Base-by-base conservation (phyloP, 225 moss, liverwort and hornwort species). In the Physcomitrellopsis africana region DNA sequence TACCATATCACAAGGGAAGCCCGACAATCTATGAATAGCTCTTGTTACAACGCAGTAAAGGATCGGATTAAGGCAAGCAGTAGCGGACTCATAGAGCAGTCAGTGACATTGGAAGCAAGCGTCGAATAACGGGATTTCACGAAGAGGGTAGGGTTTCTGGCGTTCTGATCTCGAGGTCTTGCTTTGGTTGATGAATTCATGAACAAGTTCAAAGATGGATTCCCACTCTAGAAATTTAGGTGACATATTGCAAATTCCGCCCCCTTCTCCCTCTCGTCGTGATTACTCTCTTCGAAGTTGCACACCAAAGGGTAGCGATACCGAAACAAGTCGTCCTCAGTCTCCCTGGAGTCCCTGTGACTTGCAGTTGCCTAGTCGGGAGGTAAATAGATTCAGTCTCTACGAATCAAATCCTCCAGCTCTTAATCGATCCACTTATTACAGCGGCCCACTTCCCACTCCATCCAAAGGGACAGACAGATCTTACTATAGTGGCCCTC, bases 211-310 rank as follows among this genome's bases (percentile, higher is more conserved):
- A 18, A 71, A 60, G 56, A 81, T 81, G 81, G 79, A 62, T 46
- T 26, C 56, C 19, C 16, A 46, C 0, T 32, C 46, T n/a, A n/a
- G 44, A 19, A 66, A 69, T 37, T 23, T 76, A 2, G 77, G 78
- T 19, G 22, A 4, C 17, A 15, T 80, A 0, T 46, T 88, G 24
- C 77, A 51, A n/a, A 73, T 84, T 18, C 75, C 63, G 0, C 62
- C 74, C 0, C 4, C 44, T 7, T 75, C 80, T 8, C 81, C 83
- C 7, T 84, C 85, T 19, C 82, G 87, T 7, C 87, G 87, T 7
- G 87, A 88, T 22, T 88, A 88, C 32, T 82, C 82, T 55, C 77
- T 88, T 22, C 73, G 87, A 19, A 84, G 72, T 9, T 71, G 69
- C 0, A 67, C 81, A 1, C 67, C 72, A 13, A 75, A 74, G 5